Conservation (phyloP, 805 yeast genomes). For the Kurtzmaniella fragi region DNA sequence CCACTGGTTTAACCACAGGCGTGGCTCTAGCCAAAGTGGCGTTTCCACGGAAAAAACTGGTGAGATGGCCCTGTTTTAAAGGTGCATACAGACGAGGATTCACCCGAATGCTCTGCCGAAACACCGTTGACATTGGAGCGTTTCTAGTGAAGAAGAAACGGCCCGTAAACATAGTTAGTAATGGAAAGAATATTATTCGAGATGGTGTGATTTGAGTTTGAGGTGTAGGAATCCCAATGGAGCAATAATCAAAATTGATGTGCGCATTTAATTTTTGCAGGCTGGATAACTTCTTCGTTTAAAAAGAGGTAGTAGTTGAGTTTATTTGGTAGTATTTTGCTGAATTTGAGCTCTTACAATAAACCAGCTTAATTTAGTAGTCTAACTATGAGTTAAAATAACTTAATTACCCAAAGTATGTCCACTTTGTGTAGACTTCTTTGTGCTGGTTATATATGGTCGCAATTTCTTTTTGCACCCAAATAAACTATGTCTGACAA, state of each 20-base stretch:
- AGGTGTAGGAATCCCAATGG: too few species aligned
- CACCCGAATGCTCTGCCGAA: conserved; percentile 13
- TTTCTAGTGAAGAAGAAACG: conserved; percentile 58
- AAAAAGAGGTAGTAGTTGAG: too few species aligned
- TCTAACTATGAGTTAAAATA: too few species aligned
- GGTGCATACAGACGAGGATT: not conserved
- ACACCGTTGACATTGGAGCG: conserved; percentile 37
- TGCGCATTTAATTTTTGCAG: too few species aligned
- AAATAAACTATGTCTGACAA: too few species aligned
- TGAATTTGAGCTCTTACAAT: too few species aligned
- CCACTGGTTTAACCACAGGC: not conserved
- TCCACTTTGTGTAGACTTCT: conserved; percentile 1
- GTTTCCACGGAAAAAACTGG: too few species aligned
- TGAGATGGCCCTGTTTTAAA: conserved; percentile 1
- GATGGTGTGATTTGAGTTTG: not conserved
- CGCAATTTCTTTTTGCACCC: not conserved
- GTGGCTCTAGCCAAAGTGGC: conserved; percentile 7
- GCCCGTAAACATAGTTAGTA: conserved; percentile 37
- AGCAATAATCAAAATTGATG: not conserved
- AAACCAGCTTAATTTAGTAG: too few species aligned
- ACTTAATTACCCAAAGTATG: too few species aligned
- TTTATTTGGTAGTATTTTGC: too few species aligned
- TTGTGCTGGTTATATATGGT: conserved; percentile 1
- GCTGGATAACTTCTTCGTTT: too few species aligned
- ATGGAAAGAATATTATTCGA: too few species aligned